Base-by-base conservation (phyloP, 768 basidiomycete genomes). In the Imleria badia region DNA sequence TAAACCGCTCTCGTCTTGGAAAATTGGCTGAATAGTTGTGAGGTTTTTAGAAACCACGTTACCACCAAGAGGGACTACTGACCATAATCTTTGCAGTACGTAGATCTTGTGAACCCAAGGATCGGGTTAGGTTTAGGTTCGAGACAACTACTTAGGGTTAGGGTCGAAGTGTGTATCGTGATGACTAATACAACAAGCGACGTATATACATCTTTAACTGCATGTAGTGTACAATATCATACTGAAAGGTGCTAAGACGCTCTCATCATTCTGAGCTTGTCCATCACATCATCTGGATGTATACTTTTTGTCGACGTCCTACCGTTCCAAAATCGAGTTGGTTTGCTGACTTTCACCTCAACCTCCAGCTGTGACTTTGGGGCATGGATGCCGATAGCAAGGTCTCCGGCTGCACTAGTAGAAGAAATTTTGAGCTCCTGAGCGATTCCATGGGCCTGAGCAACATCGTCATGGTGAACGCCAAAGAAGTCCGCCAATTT, bases 1-100 rank as follows among this genome's bases (percentile, higher is more conserved):
- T 48, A 87, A 69, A 36, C 84, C 84, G 63, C 79, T 81, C 57
- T 61, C 68, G 60, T 88, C 88, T 67, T 89, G 86, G 52, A 91
- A 91, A 54, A 90, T 83, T 44, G 84, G 82, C 86, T 89, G 55
- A 35, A 34, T 36, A 12, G 33, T 51, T 23, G 45, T 52, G 51
- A 61, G 45, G 35, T 34, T 40, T 38, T 49, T 11, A 23, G 30
- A 45, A 45, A 33, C 22, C 23, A 41, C 14, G 33, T n/a, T 31
- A 17, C 30, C 20, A 38, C 6, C 22, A 42, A 30, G 46, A 46
- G 26, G 26, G 45, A 36, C 20, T 23, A 12, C 67, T 58, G 43
- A 68, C 67, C 67, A 69, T 69, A 30, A 43, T 48, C 29, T 33
- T 38, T 20, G 35, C 17, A 17, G 45, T 11, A 52, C 20, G 53